A percentile compares a stretch with the other conserved stretches of the same genome.
Conservation (phyloP, 768 basidiomycete species). For the Sistotremastrum suecicum region DNA sequence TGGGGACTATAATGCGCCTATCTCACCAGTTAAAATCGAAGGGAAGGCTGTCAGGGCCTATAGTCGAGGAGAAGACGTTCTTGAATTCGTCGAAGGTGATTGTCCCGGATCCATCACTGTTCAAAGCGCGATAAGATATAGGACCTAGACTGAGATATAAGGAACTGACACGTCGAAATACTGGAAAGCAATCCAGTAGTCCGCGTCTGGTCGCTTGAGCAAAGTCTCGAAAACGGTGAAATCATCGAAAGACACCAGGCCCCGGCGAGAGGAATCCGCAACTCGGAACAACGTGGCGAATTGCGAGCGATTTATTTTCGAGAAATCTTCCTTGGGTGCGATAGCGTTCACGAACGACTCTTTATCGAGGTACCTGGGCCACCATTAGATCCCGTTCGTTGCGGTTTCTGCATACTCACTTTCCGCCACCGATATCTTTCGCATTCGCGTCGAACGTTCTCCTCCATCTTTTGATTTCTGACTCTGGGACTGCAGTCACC, state of each 20-base stretch:
- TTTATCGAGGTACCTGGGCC: constrained; percentile 63
- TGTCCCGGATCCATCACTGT: constrained; percentile 78
- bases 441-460: constrained; percentile 79
- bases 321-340: constrained; percentile 72
- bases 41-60: constrained; percentile 69
- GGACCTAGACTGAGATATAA: constrained; percentile 1
- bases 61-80: constrained; percentile 71
- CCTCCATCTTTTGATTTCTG: constrained; percentile 78
- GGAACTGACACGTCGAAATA: constrained; percentile 82
- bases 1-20: not conserved
- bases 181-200: constrained; percentile 93
- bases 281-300: constrained; percentile 85
- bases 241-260: constrained; percentile 85
- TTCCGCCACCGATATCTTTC: constrained; percentile 61
- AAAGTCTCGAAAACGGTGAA: constrained; percentile 91
- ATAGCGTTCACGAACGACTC: constrained; percentile 93
- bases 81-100: constrained; percentile 95
- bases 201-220: constrained; percentile 88
- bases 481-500: constrained; percentile 60
- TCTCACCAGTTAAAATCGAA: constrained; percentile 86
- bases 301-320: constrained; percentile 76
- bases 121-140: constrained; percentile 10
- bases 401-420: constrained; percentile 34
- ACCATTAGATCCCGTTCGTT: constrained; percentile 4
- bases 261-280: constrained; percentile 65